phyloP scores from a whole-genome alignment of 164 flowering plant species.

The Sedum album region DNA sequence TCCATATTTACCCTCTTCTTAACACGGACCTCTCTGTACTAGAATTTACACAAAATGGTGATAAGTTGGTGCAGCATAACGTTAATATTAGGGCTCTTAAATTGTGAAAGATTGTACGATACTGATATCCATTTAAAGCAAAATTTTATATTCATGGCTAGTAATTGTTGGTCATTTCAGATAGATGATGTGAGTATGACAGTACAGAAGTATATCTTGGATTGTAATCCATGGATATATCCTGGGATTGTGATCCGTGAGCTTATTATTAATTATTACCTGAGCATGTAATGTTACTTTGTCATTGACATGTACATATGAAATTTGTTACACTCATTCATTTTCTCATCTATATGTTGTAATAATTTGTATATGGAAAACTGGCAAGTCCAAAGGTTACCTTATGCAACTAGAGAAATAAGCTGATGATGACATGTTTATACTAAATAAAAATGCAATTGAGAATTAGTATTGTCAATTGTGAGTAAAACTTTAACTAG shows the following conservation, averaged over 20 bases:
- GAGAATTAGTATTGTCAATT: too few relatives aligned
- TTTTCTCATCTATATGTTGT: too few relatives aligned
- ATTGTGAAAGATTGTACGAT: neutral
- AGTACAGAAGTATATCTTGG: neutral
- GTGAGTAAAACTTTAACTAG: too few relatives aligned
- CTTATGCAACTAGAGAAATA: too few relatives aligned
- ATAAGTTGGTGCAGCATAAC: neutral
- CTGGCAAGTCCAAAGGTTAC: too few relatives aligned
- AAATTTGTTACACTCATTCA: too few relatives aligned
- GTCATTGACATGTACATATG: too few relatives aligned
- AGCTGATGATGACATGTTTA: too few relatives aligned
- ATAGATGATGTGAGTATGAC: conserved; percentile 13
- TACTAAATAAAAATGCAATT: too few relatives aligned
- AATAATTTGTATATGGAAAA: too few relatives aligned
- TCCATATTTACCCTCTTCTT: conserved; percentile 4
- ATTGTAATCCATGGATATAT: neutral
- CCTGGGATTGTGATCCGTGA: neutral
- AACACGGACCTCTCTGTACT: neutral
- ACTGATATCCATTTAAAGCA: neutral
- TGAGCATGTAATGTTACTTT: neutral
- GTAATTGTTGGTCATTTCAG: conserved; percentile 39
- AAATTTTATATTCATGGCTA: conserved; percentile 6
- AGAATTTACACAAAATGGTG: neutral
- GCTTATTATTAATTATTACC: neutral
- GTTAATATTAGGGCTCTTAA: neutral